These are phyloP conservation scores for Hyaloraphidium curvatum DNA, from an alignment of 192 early-diverging fungal species.

Conservation along the genomic window DNA sequence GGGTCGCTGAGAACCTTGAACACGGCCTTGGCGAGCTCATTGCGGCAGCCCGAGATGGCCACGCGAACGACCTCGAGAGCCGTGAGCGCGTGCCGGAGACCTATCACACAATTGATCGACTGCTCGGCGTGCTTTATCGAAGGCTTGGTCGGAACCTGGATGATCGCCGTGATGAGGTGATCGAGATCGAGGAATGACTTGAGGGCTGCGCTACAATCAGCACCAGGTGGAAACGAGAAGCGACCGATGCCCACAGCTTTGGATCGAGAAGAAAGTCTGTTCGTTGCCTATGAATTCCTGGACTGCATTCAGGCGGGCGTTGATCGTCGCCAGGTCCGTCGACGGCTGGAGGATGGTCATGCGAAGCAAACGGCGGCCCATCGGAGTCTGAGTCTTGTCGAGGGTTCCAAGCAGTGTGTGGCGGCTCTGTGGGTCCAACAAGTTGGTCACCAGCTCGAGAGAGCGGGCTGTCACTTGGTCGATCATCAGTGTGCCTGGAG, in stretches of 20 bases:
- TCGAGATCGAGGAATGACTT: neutral
- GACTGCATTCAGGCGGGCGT: neutral
- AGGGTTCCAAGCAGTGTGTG: neutral
- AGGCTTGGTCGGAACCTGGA: constrained; percentile 22
- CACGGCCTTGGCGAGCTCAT: too few relatives aligned
- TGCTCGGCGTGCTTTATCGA: constrained; percentile 36
- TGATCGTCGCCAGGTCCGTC: neutral
- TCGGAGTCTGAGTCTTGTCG: neutral
- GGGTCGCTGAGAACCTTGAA: constrained; percentile 21
- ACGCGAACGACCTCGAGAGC: too few relatives aligned
- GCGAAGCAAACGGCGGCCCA: neutral
- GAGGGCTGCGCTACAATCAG: neutral
- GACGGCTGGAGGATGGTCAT: neutral
- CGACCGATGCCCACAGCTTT: neutral
- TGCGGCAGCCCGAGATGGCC: too few relatives aligned
- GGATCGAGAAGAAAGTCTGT: neutral
- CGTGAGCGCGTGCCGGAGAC: constrained; percentile 47
- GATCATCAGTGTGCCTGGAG: neutral
- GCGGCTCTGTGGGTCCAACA: neutral
- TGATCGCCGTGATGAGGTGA: constrained; percentile 10
- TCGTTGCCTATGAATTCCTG: neutral
- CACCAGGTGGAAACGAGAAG: neutral
- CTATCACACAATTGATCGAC: constrained; percentile 45
- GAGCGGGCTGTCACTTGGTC: neutral
- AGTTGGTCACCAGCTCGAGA: neutral